Percentiles rank a stretch among this genome's conserved stretches.
phyloP scores from a whole-genome alignment of 2,329 filamentous ascomycete genomes.

The Fusarium floridanum region DNA sequence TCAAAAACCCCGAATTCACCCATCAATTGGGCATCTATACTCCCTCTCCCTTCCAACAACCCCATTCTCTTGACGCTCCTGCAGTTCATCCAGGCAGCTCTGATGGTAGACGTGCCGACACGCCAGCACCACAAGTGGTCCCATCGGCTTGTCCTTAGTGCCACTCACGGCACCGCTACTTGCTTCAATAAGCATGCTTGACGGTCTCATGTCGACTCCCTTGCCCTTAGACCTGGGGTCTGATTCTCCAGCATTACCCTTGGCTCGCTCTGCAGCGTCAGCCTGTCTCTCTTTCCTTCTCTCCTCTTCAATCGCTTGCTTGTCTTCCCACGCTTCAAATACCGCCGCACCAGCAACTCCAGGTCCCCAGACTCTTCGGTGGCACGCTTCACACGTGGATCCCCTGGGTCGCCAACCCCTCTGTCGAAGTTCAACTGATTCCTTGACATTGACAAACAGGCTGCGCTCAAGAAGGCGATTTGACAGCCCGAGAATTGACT shows the following conservation, averaged over 20 bases:
- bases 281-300: slow-evolving; percentile 61
- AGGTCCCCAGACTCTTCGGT: slow-evolving; percentile 87
- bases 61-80: slow-evolving; percentile 64
- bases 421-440: slow-evolving; percentile 80
- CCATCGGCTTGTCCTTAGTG: slow-evolving; percentile 65
- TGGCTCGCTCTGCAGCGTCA: slow-evolving; percentile 52
- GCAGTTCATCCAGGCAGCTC: slow-evolving; percentile 75
- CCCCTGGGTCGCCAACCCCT: slow-evolving; percentile 90
- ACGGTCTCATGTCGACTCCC: slow-evolving; percentile 54
- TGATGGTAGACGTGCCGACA: slow-evolving; percentile 80
- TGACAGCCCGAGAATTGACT: slow-evolving; percentile 86
- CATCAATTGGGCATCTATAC: slow-evolving; percentile 70
- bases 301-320: slow-evolving; percentile 61
- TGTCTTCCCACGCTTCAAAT: slow-evolving; percentile 85
- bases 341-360: slow-evolving; percentile 78
- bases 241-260: slow-evolving; percentile 51
- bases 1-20: slow-evolving; percentile 49
- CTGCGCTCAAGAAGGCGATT: slow-evolving; percentile 90
- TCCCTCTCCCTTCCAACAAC: slow-evolving; percentile 62
- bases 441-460: slow-evolving; percentile 84
- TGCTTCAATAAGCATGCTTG: slow-evolving; percentile 56
- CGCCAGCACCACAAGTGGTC: slow-evolving; percentile 75
- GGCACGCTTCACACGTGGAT: slow-evolving; percentile 89
- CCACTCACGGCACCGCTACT: slow-evolving; percentile 26
- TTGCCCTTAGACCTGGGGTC: slow-evolving; percentile 61